These are phyloP conservation scores for Ascocoryne sarcoides DNA, from an alignment of 2,329 filamentous ascomycete genomes.

Conservation along the genomic window DNA sequence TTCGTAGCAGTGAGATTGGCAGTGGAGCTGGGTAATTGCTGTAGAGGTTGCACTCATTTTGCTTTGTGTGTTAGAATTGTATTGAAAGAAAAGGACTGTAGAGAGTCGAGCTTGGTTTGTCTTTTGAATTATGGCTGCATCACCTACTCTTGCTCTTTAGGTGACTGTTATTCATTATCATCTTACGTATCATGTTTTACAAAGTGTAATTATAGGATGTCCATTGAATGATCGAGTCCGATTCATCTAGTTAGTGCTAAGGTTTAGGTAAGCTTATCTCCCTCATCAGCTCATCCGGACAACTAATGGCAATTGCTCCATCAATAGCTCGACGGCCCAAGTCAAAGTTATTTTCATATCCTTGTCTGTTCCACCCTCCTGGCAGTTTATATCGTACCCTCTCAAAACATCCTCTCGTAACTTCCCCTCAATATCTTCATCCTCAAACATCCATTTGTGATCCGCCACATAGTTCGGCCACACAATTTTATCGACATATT, in stretches of 20 bases:
- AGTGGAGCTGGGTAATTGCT: too few species aligned
- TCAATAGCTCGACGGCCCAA: conserved; percentile 60
- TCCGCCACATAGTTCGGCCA: conserved; percentile 89
- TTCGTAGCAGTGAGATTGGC: too few species aligned
- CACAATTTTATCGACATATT: conserved; percentile 88
- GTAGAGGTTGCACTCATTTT: too few species aligned
- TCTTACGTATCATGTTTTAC: background rate
- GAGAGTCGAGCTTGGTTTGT: too few species aligned
- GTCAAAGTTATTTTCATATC: conserved; percentile 54
- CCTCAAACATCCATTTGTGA: conserved; percentile 72
- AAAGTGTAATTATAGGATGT: background rate
- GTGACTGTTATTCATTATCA: background rate
- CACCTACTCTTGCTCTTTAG: background rate
- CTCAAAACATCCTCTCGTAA: conserved; percentile 39
- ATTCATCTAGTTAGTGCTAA: too few species aligned
- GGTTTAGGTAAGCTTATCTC: too few species aligned
- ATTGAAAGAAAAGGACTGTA: too few species aligned
- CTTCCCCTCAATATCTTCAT: conserved; percentile 52
- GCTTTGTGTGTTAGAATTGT: too few species aligned
- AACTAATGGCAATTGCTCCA: conserved; percentile 31
- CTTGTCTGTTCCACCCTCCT: conserved; percentile 39
- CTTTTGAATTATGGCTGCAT: background rate
- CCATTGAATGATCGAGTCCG: background rate
- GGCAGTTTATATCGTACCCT: conserved; percentile 39
- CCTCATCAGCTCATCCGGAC: background rate